Conservation (phyloP, 139 green algal genomes). For the Volvox africanus region DNA sequence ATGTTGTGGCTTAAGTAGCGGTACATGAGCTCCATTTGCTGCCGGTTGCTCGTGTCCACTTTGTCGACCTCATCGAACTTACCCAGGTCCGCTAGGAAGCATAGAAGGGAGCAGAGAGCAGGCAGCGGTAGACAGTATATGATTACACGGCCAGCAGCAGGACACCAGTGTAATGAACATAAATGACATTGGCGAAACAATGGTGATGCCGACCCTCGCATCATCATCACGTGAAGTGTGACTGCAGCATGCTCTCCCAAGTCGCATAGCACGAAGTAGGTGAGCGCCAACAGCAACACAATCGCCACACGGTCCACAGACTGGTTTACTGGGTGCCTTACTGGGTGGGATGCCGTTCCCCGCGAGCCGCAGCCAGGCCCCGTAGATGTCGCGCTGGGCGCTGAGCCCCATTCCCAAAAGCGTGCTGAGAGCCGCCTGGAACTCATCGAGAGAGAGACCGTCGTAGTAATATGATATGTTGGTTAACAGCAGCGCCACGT, state of each 20-base stretch:
- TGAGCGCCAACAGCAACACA: too few relatives aligned
- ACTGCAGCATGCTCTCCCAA: too few relatives aligned
- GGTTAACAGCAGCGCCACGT: constrained; percentile 66
- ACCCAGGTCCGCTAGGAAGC: constrained; percentile 38
- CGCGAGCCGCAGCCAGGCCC: constrained; percentile 56
- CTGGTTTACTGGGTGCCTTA: neutral
- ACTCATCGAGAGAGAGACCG: constrained; percentile 51
- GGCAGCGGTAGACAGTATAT: neutral
- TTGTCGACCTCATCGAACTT: constrained; percentile 55
- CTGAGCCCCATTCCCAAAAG: constrained; percentile 48
- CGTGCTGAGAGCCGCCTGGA: constrained; percentile 42
- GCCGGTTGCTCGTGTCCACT: constrained; percentile 63
- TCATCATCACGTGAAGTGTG: too few relatives aligned
- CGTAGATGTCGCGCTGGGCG: constrained; percentile 55
- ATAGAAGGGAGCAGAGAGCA: neutral
- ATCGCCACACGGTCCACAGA: too few relatives aligned
- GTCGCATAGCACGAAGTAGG: too few relatives aligned
- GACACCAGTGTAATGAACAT: too few relatives aligned
- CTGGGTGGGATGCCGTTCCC: neutral
- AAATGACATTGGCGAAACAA: too few relatives aligned
- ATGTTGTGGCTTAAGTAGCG: constrained; percentile 67
- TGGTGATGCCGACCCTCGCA: too few relatives aligned
- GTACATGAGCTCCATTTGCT: constrained; percentile 57
- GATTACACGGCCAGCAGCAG: too few relatives aligned
- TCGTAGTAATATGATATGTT: constrained; percentile 65